Percentiles rank a stretch among this genome's conserved stretches.
These are phyloP conservation scores for Favolaschia claudopus DNA, from an alignment of 768 basidiomycete genomes.

Conservation along the genomic window DNA sequence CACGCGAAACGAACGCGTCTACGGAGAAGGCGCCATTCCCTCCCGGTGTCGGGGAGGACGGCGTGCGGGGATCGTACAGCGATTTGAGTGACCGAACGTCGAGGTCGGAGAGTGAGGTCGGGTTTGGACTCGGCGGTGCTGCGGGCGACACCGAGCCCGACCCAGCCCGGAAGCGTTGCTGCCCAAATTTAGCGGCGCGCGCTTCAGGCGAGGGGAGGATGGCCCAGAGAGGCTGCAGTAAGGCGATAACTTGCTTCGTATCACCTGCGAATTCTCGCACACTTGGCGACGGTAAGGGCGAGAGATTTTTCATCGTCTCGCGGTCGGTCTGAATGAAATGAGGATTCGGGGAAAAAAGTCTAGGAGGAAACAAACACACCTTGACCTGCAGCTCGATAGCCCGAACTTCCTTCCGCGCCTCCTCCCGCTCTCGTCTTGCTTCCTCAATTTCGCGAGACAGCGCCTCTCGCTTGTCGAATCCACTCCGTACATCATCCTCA, in stretches of 20 bases:
- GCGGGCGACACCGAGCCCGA: conserved; percentile 49
- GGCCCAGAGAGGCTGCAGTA: conserved; percentile 80
- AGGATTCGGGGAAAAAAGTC: neutral
- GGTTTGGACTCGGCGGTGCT: conserved; percentile 34
- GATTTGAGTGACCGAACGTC: conserved; percentile 88
- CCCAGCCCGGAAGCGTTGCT: conserved; percentile 56
- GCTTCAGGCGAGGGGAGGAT: conserved; percentile 86
- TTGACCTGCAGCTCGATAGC: conserved; percentile 47
- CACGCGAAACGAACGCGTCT: conserved; percentile 78
- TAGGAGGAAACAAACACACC: conserved; percentile 34
- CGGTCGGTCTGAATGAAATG: conserved; percentile 20
- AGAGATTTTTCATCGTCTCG: no score
- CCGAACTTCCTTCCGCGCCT: conserved; percentile 50
- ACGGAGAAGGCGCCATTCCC: conserved; percentile 63
- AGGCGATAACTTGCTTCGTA: conserved; percentile 60
- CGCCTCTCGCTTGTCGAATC: conserved; percentile 54
- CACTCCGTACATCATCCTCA: conserved; percentile 57
- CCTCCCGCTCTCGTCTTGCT: conserved; percentile 58
- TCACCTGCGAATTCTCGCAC: conserved; percentile 43
- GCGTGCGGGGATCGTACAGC: conserved; percentile 64
- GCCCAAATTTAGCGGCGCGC: conserved; percentile 69
- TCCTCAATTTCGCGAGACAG: conserved; percentile 62
- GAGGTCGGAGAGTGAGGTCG: conserved; percentile 76
- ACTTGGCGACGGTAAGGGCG: conserved; percentile 17
- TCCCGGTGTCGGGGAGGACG: conserved; percentile 33